Evolutionary conservation across 495 filamentous ascomycete species (phyloP), one percentile per base, ranked within the genome.

Genomic region (Penicillium turbatum): DNA sequence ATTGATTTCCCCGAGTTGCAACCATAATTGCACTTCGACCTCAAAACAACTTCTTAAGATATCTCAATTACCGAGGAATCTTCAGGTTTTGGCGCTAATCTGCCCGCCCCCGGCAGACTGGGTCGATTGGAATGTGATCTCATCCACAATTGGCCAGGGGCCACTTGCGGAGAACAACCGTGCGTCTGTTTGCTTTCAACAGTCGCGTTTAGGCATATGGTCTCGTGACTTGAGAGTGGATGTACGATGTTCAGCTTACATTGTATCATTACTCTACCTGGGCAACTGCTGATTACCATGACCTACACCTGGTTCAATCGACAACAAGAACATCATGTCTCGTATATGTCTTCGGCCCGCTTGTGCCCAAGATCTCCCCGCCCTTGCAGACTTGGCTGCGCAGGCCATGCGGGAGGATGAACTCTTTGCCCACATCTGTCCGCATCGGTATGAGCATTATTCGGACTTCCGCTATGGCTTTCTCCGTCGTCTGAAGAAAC

Each of bases 341-440:
- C 17, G 16, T 29, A 12, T 42, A 8, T 12, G 15, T 51, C 45
- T 59, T 24, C 52, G 48, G 34, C 39, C 29, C n/a, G 51, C 51
- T 15, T 35, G 40, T 19, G 9, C 35, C 15, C 30, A 41, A 21
- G 57, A 54, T 31, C 51, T 64, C 17, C 51, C 52, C 27, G 16
- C 6, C 54, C 7, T 58, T 21, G 61, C 57, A 13, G 57, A 57
- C 35, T 38, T 64, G 12, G 44, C 54, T 16, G 47, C 48, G 8
- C 43, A 49, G 42, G 47, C 57, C 38, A 57, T 63, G 60, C 24
- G 57, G 3, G 44, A 62, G 9, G 55, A 58, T 29, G 55, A 56
- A 35, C 60, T 56, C 12, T 54, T 51, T 46, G 45, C 52, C 44
- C 47, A 47, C 8, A 40, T 62, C 27, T 63, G 56, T 16, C 56